Base-by-base conservation (phyloP, 768 basidiomycete genomes). In the Podaxis pistillaris region DNA sequence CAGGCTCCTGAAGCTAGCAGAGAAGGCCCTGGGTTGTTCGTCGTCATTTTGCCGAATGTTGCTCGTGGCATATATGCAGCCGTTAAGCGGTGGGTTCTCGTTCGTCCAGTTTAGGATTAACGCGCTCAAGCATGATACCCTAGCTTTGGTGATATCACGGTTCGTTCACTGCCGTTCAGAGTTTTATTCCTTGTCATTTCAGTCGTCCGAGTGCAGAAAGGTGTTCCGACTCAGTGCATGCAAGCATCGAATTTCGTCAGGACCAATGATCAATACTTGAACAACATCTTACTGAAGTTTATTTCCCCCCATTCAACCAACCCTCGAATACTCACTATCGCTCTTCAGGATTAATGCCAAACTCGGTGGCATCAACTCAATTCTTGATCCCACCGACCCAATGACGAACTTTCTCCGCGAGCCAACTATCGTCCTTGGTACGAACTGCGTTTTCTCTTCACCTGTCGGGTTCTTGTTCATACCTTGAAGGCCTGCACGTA, bases 181-280 rank as follows among this genome's bases (percentile, higher is more conserved):
- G 1, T 17, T 53, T 5, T 3, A n/a, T 24, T 15, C 13, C n/a
- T n/a, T 46, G 17, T 46, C 4, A 38, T 22, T 61, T n/a, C 33
- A 26, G 17, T 15, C 33, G 7, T 15, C 3, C 37, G 38, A 17
- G 52, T 62, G n/a, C 68, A 91, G 86, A 80, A 82, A 68, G 92
- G 92, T 46, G 87, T 94, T 8, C 85, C 90, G 0, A 93, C 93
- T 0, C 92, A 94, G 61, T 94, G 92, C 70, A 64, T 94, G 60
- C 90, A 89, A 73, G 77, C 81, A 1, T 69, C 63, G 5, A 91
- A 92, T 64, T 88, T 87, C 68, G 75, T 70, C 55, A 72, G 82
- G 0, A 91, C 89, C 0, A 92, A 87, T 58, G 70, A 79, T 0
- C 93, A 94, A 64, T 94, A 92, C 64, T 94, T 83, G 70, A 90